A percentile compares a stretch with the other conserved stretches of the same genome.
phyloP scores from a whole-genome alignment of 2,329 filamentous ascomycete species.

The Paraphaeosphaeria sporulosa region DNA sequence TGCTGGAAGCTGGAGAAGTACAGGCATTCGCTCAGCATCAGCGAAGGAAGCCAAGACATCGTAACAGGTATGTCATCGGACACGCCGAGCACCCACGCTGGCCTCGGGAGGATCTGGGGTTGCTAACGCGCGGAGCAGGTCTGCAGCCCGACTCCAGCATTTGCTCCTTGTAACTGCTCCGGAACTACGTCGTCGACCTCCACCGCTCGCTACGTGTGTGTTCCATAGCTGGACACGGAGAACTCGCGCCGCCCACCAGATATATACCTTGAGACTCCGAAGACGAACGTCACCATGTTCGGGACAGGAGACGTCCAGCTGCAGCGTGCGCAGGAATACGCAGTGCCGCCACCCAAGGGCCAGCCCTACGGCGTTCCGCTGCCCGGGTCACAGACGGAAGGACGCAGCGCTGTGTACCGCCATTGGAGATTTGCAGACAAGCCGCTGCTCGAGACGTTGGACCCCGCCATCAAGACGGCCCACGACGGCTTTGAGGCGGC shows the following conservation, averaged over 20 bases:
- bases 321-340: conserved; percentile 57
- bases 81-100: conserved; percentile 10
- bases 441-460: conserved; percentile 57
- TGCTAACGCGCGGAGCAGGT: conserved; percentile 2
- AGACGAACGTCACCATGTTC: conserved; percentile 36
- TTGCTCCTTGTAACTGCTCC: not conserved
- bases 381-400: conserved; percentile 75
- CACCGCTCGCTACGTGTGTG: conserved; percentile 1
- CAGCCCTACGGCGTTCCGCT: conserved; percentile 80
- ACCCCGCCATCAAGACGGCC: conserved; percentile 72
- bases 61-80: conserved; percentile 13
- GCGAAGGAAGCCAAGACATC: conserved; percentile 3
- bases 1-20: not conserved
- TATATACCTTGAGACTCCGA: not conserved
- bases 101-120: not conserved
- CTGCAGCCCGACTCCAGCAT: not conserved
- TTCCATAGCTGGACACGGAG: not conserved
- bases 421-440: conserved; percentile 80
- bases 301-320: conserved; percentile 36
- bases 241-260: not conserved
- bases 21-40: not conserved
- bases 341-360: conserved; percentile 72
- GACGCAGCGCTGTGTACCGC: conserved; percentile 79
- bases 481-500: conserved; percentile 82
- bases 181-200: conserved; percentile 4